Evolutionary conservation across 495 filamentous ascomycete species (phyloP), one percentile per base, ranked within the genome.

Genomic region (Eremomyces bilateralis): DNA sequence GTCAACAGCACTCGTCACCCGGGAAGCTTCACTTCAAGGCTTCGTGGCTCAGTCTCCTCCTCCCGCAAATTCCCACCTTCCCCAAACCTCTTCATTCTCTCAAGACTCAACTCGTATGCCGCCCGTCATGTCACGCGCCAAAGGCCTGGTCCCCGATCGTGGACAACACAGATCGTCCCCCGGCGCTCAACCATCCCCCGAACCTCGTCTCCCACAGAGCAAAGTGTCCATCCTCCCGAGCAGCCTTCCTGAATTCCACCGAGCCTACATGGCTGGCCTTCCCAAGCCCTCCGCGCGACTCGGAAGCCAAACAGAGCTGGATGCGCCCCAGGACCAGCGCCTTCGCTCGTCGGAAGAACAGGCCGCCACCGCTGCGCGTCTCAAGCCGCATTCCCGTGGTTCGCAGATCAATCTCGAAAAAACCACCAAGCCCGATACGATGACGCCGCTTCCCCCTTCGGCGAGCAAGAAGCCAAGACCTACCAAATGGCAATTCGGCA

Each of bases 401-500:
- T 62, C 50, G 43, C 58, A 57, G 39, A 51, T 59, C 31, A 67
- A 74, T 46, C 52, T 71, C 51, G 67, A 66, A 48, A 67, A 60
- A 41, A 69, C 53, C n/a, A 61, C 54, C 39, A 72, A 73, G 20
- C 79, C 80, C 1, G 74, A 76, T 32, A 60, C 60, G 3, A 67
- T 61, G 53, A 61, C 57, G 8, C 33, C 49, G 1, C 25, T 61
- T 3, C 53, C 54, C 5, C n/a, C n/a, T n/a, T n/a, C n/a, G n/a
- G n/a, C n/a, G n/a, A 18, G 35, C 18, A 84, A 77, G 51, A 78
- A 73, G 52, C 57, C 53, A 19, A 67, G 67, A 35, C 68, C 71
- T 2, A 79, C 81, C 1, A 77, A 80, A 39, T 97, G 88, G 88
- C 90, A 95, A 53, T 97, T 95, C 49, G 88, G 88, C 20, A 97